Base-by-base conservation (phyloP, 2,329 filamentous ascomycete genomes). In the Penicillium rolfsii region DNA sequence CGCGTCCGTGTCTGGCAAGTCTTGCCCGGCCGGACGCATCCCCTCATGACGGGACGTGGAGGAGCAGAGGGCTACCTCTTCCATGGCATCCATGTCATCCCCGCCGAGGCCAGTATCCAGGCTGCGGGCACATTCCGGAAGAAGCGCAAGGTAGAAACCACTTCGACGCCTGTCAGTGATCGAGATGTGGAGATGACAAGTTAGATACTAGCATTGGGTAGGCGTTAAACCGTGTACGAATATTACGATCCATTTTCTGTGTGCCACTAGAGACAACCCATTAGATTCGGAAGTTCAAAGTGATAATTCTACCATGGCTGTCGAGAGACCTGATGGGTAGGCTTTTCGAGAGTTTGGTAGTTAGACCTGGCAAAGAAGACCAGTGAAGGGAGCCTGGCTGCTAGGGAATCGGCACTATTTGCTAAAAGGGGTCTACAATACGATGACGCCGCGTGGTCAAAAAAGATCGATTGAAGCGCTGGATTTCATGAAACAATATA, bases 11-110 rank as follows among this genome's bases (percentile, higher is more conserved):
- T 86, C 56, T 98, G 92, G 91, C 95, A 99, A 80, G 93, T 97
- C 1, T 77, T 99, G 50, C 95, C 95, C 0, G 91, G 92, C 0
- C 82, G 95, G 57, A 98, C 95, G 55, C 95, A 99, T 79, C 95
- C 95, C 6, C 77, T 96, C 58, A 99, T 99, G 95, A 97, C 91
- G 61, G 88, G 88, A 40, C 85, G 86, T 43, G 95, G 95, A 22
- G 94, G 94, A 0, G 87, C 92, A 0, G 94, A 98, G 72, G 95
- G 95, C 0, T 99, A 91, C 75, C 75, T 99, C 3, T 93, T 98
- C 67, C 94, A 92, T 30, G 94, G 85, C 0, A 91, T 90, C 74
- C 86, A 88, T 67, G 92, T 95, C 0, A 80, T 94, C 49, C 95
- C 95, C 0, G 87, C 90, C 0, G 86, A 91, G 70, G 91, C 91